Evolutionary conservation across 2,329 filamentous ascomycete species (phyloP), one percentile per base, ranked within the genome.

Genomic region (Trichophyton benhamiae): DNA sequence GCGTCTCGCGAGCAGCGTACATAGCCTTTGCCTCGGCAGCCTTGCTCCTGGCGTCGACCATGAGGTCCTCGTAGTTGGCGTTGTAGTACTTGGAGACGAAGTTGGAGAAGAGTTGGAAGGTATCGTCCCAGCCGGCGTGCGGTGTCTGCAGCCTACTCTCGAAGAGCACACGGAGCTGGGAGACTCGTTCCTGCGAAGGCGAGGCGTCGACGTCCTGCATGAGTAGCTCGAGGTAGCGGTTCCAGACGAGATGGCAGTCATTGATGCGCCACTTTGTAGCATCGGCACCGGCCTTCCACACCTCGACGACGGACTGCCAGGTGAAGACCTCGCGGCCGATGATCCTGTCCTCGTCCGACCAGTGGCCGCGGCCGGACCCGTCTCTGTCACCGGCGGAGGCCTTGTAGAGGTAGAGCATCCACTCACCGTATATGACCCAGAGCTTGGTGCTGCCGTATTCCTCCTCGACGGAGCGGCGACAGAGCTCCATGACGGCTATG

Each of bases 381-480:
- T 73, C 74, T 65, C 72, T 76, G 71, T 63, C 62, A 2, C 59
- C 58, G 75, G 78, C 58, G 72, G 73, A 79, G 59, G 80, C 78
- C 30, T 78, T 78, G 66, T 84, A 81, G 30, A 83, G 78, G 61
- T 80, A 76, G 41, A 80, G 73, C 63, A 85, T 76, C 77, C 82
- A 86, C 63, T 85, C 81, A 22, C 80, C 82, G 66, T 85, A 87
- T 8, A 81, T 76, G n/a, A 75, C 73, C 84, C 84, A 87, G 5
- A 87, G 71, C 62, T 79, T 81, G 9, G 80, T 79, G 63, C 83
- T 86, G 58, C 79, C 80, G 52, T 81, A 81, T 68, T 86, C 84
- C 63, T 86, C 83, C 42, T 79, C 75, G 1, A 84, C 80, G 2
- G 83, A 83, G 64, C 80, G 79, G 64, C 80, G 77, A 66, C 80